Evolutionary conservation across 371 early-diverging fungal species (phyloP), one percentile per base, ranked within the genome.

Genomic region (Nematocida parisii): DNA sequence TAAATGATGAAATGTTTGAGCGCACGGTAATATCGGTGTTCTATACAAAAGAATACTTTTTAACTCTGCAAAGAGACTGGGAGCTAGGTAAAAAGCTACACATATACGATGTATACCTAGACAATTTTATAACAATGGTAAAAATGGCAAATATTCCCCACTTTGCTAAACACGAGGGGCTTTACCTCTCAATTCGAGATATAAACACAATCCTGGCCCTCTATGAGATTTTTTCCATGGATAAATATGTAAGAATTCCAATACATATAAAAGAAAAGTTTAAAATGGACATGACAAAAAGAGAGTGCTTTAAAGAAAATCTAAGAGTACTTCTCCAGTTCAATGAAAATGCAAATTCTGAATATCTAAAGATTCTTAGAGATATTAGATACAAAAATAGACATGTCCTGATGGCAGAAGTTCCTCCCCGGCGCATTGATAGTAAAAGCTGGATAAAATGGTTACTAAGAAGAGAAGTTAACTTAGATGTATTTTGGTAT

Each of bases 401-500:
- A 27, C n/a, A 7, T 24, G 66, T 15, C 24, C 13, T 67, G 7
- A 58, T 67, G 46, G 18, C 66, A 20, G 68, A 66, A 60, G 67
- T 77, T 40, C 66, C 80, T 33, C 33, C n/a, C 11, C 27, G 1
- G 7, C 22, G 22, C 1, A 46, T 70, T 9, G 57, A 70, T 54
- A 46, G 5, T 22, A 44, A 33, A 22, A 24, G 24, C 33, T 77
- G 80, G 80, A 33, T 39, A 1, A 20, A 13, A 40, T 77, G 80
- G 80, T 5, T 56, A 7, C 80, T 77, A 15, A 55, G 40, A 5
- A 46, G 68, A 77, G 71, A 66, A 24, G 13, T n/a, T 0, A 66
- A 77, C 61, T 20, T 33, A 56, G 80, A 77, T 42, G 44, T 77
- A 5, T 55, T 77, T 61, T 77, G 80, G 80, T 70, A 77, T 62